Base-by-base conservation (phyloP, 2,329 filamentous ascomycete genomes). In the Colletotrichum sansevieriae region DNA sequence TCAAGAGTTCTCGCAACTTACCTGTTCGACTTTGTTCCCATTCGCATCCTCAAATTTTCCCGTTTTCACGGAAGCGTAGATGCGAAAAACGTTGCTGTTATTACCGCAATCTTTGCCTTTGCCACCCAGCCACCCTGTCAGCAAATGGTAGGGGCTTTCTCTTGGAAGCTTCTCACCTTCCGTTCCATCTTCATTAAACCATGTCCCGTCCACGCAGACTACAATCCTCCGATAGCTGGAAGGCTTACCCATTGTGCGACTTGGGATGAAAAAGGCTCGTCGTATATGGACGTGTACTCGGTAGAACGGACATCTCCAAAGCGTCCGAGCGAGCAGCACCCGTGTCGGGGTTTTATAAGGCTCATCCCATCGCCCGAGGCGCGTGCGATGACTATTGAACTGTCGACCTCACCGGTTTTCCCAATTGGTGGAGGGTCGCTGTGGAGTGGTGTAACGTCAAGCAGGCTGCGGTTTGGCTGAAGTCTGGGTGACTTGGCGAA, bases 121-220 rank as follows among this genome's bases (percentile, higher is more conserved):
- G 25, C 25, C 25, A 29, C 7, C 25, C 1, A 1, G 25, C 25
- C 25, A 29, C 1, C 25, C 1, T 4, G 25, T 29, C 25, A 29
- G 25, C 25, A 29, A 29, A 3, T 29, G 25, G 54, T 29, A 54
- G 8, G 12, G 1, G 1, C 20, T 49, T 49, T n/a, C 22, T 22
- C 22, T 35, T 35, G 25, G 2, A 22, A 29, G 47, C 9, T 8
- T 51, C 60, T 60, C 20, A 64, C 65, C 69, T 62, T 71, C 65
- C 20, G 41, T 46, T 8, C 69, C 65, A 18, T 71, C 69, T 15
- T 58, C 56, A 7, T 65, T 63, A 33, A 65, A 69, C 51, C 60
- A 71, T 2, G 65, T 71, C 3, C 65, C 69, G 22, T 71, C 65
- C 3, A 65, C 69, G 10, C 65, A 71, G 8, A 63, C 69, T 0